Base-by-base conservation (phyloP, 805 yeast species). In the Torulaspora maleeae region DNA sequence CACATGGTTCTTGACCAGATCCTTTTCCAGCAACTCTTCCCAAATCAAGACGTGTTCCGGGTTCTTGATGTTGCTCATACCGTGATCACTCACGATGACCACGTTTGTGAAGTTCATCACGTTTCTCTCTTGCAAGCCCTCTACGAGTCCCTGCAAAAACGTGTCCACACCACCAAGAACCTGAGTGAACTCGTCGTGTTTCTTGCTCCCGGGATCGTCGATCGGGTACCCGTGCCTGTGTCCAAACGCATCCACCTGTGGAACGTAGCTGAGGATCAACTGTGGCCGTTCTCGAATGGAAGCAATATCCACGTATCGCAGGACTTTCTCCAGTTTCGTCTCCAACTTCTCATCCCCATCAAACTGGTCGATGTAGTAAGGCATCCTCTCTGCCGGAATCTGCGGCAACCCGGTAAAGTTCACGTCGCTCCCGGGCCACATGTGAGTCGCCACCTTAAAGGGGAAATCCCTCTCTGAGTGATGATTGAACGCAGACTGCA, bases 361-460 rank as follows among this genome's bases (percentile, higher is more conserved):
- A 66, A 76, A 90, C 43, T 67, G 65, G 52, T 83, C 93, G 27
- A 79, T 52, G 38, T 74, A 75, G 45, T 74, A 59, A 1, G 84
- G 81, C 17, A 73, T 75, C 4, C 63, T 62, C 44, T 77, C 71
- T 45, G 59, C 46, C 28, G 67, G 58, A 76, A 79, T 47, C 13
- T 27, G 17, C 3, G 37, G 29, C 12, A 29, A 22, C 10, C 22
- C 20, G 11, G 50, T 49, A 41, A 42, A 51, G 20, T 75, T 74
- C 6, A 81, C 95, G 55, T 88, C 95, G 47, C 89, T 80, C 1
- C 96, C 96, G 0, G 96, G 96, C 95, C 95, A 90, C 96, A 88
- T 89, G 64, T 89, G 95, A n/a, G 87, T 83, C 19, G 59, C 56
- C 1, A 47, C 54, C 24, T 48, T 52, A 35, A 53, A 52, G 13